Conservation (phyloP, 306 rosid species). For the Glycyrrhiza uralensis region DNA sequence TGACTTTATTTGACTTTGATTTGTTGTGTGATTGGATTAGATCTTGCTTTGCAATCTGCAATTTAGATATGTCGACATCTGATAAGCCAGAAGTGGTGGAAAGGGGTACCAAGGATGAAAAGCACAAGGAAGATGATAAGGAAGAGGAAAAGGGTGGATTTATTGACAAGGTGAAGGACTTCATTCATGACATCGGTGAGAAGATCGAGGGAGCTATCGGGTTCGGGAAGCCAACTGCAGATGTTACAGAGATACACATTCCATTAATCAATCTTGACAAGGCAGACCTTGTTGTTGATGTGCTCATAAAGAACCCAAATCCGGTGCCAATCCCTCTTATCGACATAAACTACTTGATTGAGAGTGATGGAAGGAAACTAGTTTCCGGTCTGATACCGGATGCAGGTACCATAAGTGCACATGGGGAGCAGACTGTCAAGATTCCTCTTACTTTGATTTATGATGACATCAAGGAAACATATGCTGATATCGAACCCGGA, state of each 20-base stretch:
- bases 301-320: constrained; percentile 85
- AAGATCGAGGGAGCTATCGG: constrained; percentile 83
- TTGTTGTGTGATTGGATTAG: constrained; percentile 12
- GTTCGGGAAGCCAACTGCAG: constrained; percentile 94
- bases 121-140: constrained; percentile 44
- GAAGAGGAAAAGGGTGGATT: constrained; percentile 72
- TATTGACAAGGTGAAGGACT: constrained; percentile 83
- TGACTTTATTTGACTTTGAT: constrained; percentile 23
- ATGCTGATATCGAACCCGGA: constrained; percentile 70
- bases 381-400: constrained; percentile 91
- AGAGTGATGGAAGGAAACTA: constrained; percentile 86
- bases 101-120: constrained; percentile 50
- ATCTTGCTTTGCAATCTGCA: background rate
- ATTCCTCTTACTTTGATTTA: constrained; percentile 68
- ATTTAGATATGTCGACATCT: constrained; percentile 60
- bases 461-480: constrained; percentile 79
- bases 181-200: constrained; percentile 92
- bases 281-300: constrained; percentile 78
- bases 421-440: constrained; percentile 79
- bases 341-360: constrained; percentile 81
- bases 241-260: constrained; percentile 66
- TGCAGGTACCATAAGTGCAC: constrained; percentile 85
- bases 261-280: constrained; percentile 61
- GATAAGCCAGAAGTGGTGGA: constrained; percentile 56
- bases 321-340: constrained; percentile 88